Conservation (phyloP, 139 green algal species). For the Raphidocelis subcapitata region DNA sequence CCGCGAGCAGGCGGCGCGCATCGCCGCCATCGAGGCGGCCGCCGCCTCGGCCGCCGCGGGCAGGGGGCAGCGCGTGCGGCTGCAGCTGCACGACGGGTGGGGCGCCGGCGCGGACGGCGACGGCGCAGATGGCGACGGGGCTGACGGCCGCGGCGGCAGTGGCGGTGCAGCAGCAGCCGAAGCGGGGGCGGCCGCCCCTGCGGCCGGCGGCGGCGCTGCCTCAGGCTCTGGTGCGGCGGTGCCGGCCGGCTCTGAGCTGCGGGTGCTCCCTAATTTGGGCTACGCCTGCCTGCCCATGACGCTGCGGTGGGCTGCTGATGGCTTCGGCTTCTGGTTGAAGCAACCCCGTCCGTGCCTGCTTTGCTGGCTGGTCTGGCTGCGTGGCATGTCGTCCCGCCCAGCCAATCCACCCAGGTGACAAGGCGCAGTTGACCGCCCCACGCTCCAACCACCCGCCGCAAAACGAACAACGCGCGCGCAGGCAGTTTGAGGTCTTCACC, state of each 20-base stretch:
- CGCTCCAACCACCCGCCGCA: neutral
- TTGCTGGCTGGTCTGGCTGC: neutral
- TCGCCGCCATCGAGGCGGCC: too few species aligned
- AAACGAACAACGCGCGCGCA: slow-evolving; percentile 12
- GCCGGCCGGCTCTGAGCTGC: neutral
- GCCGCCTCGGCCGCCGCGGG: too few species aligned
- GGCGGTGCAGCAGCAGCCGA: slow-evolving; percentile 1
- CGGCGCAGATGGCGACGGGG: too few species aligned
- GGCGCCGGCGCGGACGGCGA: too few species aligned
- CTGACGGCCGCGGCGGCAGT: too few species aligned
- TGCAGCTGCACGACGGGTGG: too few species aligned
- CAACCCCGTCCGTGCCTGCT: neutral
- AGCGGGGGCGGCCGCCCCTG: too few species aligned
- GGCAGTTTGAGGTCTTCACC: slow-evolving; percentile 29
- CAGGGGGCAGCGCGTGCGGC: too few species aligned
- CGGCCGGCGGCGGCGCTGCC: too few species aligned
- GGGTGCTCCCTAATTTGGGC: slow-evolving; percentile 58
- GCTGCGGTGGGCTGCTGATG: slow-evolving; percentile 21
- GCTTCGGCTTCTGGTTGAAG: neutral
- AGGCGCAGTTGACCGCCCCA: neutral
- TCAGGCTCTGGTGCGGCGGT: too few species aligned
- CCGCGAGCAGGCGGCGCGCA: too few species aligned
- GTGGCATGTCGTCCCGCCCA: neutral
- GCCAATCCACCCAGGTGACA: neutral
- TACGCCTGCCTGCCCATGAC: slow-evolving; percentile 69